Evolutionary conservation across 176 grass and related monocot species (phyloP), one percentile per base, ranked within the genome.

Genomic region (Musa troglodytarum): DNA sequence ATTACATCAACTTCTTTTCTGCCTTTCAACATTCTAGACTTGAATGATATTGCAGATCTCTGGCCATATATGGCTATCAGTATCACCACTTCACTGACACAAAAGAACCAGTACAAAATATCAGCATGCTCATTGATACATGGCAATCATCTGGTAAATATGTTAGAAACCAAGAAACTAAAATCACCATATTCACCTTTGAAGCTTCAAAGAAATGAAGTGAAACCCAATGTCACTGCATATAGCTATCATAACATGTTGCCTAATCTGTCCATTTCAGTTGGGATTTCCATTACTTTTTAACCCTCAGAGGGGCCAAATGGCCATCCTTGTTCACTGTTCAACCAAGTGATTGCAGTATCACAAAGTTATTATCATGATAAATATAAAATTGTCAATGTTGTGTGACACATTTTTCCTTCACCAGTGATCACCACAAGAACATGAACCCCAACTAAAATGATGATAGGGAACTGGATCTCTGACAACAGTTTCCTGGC

Each of bases 401-500:
- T 6, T 43, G 34, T 43, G 34, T 43, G 0, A 43, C 34, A 43
- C 34, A 43, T 43, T 43, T 43, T 43, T 25, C 16, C 16, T 51
- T 79, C 80, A 96, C 89, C 89, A 96, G 69, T 92, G 90, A 63
- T 88, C 85, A 69, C 83, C 68, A 58, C 92, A 92, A 65, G 89
- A 86, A 66, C 89, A 96, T 19, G 85, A 92, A 49, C 92, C 89
- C 78, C 74, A 69, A 71, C 17, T 78, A 65, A 96, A 92, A 77
- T 65, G 76, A 90, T 96, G 92, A 84, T 86, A 92, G 20, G 80
- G 83, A 66, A 72, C 63, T 17, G 81, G 73, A 73, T 92, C 89
- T 84, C 87, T 92, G 53, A 96, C 68, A 53, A 84, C 69, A 80
- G 92, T 96, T 57, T 84, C 83, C 74, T 83, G 81, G 21, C 70